A percentile compares a stretch with the other conserved stretches of the same genome.
Evolutionary conservation across 2,329 filamentous ascomycete genomes (phyloP).

Genomic region (Arthrobotrys pseudoclavata): DNA sequence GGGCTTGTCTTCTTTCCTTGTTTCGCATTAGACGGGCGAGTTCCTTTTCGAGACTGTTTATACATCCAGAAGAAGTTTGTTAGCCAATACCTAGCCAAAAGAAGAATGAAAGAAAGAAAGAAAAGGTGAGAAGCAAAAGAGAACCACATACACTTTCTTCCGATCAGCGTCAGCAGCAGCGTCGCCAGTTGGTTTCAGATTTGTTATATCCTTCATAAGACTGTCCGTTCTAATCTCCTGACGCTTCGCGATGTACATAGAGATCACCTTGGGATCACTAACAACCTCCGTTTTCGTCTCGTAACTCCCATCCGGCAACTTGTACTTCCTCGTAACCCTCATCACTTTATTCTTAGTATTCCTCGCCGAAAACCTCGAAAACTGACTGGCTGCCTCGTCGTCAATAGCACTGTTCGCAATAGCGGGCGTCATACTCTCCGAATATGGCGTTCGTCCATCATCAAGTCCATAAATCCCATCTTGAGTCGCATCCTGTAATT

Average conservation of each 20-base stretch:
- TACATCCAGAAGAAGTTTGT: slow-evolving; percentile 46
- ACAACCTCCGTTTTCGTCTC: slow-evolving; percentile 74
- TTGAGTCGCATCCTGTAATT: slow-evolving; percentile 62
- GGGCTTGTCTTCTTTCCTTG: slow-evolving; percentile 87
- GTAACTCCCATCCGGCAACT: slow-evolving; percentile 73
- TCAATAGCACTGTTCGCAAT: slow-evolving; percentile 61
- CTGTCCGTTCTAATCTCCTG: slow-evolving; percentile 78
- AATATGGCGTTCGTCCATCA: slow-evolving; percentile 72
- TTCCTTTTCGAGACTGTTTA: slow-evolving; percentile 72
- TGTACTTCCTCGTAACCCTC: slow-evolving; percentile 79
- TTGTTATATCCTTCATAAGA: slow-evolving; percentile 71
- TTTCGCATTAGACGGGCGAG: slow-evolving; percentile 89
- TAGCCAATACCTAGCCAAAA: not conserved
- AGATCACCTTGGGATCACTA: slow-evolving; percentile 86
- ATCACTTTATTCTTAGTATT: slow-evolving; percentile 78
- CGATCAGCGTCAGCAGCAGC: slow-evolving; percentile 62
- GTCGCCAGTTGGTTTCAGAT: slow-evolving; percentile 63
- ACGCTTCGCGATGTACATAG: slow-evolving; percentile 85
- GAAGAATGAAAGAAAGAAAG: slow-evolving; percentile 1
- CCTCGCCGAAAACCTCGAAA: slow-evolving; percentile 78
- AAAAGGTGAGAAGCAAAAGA: not conserved
- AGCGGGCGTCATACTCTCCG: slow-evolving; percentile 75
- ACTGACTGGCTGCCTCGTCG: slow-evolving; percentile 85
- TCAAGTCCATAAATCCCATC: slow-evolving; percentile 65
- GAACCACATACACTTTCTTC: slow-evolving; percentile 60